phyloP scores from a whole-genome alignment of 805 yeast species.

The Hanseniaspora nectarophila region DNA sequence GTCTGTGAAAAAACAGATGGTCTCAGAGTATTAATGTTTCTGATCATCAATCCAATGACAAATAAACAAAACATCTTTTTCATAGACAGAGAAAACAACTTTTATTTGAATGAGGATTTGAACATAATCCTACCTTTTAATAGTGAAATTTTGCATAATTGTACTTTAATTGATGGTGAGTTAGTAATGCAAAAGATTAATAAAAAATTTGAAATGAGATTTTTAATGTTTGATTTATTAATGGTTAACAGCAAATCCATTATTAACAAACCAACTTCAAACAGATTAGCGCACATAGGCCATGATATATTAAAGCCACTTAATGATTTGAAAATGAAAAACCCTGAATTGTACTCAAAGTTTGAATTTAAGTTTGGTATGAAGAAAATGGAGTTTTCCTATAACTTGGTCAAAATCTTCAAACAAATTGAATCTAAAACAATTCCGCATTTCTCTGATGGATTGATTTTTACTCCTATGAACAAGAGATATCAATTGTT shows the following conservation, averaged over 20 bases:
- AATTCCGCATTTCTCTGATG: constrained; percentile 83
- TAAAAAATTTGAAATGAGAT: constrained; percentile 55
- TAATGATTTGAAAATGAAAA: constrained; percentile 49
- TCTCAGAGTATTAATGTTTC: constrained; percentile 63
- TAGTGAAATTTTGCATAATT: constrained; percentile 53
- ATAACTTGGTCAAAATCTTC: constrained; percentile 64
- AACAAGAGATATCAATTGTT: constrained; percentile 79
- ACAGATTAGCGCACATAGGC: constrained; percentile 76
- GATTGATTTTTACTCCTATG: constrained; percentile 84
- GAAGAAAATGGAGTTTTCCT: constrained; percentile 79
- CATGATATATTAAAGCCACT: constrained; percentile 75
- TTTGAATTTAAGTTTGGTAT: constrained; percentile 80
- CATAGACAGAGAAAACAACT: constrained; percentile 81
- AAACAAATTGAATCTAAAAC: constrained; percentile 45
- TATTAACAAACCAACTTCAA: constrained; percentile 58
- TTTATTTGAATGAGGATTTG: constrained; percentile 64
- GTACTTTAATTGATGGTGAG: constrained; percentile 90
- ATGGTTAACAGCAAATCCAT: constrained; percentile 67
- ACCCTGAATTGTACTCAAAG: constrained; percentile 60
- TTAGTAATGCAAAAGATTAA: constrained; percentile 58
- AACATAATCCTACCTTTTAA: constrained; percentile 58
- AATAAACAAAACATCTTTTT: constrained; percentile 81
- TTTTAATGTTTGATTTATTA: constrained; percentile 81
- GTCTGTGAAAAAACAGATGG: constrained; percentile 98
- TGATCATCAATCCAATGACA: constrained; percentile 49